Evolutionary conservation across 441 rosid species (phyloP).

Genomic region (Pelargonium citronellum): DNA sequence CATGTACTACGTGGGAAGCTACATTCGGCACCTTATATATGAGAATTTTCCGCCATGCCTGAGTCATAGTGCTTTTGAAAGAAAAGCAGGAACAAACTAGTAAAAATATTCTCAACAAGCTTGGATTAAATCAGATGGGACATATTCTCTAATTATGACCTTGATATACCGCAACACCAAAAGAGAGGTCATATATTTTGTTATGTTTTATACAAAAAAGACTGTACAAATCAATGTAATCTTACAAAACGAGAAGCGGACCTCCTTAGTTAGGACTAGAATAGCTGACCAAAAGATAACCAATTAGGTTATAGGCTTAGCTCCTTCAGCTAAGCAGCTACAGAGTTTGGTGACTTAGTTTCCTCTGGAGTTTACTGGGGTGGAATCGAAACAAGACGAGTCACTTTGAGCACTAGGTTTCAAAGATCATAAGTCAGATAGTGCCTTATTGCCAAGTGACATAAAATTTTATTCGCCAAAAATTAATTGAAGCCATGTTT

Average conservation of each 20-base stretch:
- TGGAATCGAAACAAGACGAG: not conserved
- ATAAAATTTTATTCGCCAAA: not conserved
- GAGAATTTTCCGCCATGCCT: not conserved
- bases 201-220: not conserved
- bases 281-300: not conserved
- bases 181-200: not conserved
- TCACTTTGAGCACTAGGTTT: not conserved
- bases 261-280: not conserved
- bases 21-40: not conserved
- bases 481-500: not conserved
- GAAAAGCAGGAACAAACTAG: not conserved
- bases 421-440: not conserved
- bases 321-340: conserved; percentile 5
- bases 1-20: not conserved
- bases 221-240: not conserved
- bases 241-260: not conserved
- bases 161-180: not conserved
- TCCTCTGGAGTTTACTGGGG: not conserved
- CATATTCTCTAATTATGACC: not conserved
- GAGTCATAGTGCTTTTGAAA: not conserved
- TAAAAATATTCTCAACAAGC: not conserved
- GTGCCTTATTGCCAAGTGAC: not conserved
- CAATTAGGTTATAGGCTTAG: not conserved
- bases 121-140: not conserved
- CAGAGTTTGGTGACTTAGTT: not conserved